These are phyloP conservation scores for Penicillium nucicola DNA, from an alignment of 495 filamentous ascomycete species.

Conservation along the genomic window DNA sequence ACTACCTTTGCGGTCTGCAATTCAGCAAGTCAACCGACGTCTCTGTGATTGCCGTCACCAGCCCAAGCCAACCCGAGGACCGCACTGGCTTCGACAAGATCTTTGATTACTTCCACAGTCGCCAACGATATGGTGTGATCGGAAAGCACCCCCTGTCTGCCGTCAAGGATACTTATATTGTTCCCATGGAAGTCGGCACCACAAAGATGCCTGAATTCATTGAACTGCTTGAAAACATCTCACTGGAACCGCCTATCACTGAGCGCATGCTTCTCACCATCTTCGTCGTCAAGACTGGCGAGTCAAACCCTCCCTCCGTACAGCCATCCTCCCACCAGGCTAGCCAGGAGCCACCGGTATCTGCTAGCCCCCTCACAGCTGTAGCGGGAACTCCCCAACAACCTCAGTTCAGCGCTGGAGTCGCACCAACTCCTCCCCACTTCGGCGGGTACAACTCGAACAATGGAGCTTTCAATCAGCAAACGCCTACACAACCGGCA, in stretches of 20 bases:
- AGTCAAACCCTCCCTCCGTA: slow-evolving; percentile 42
- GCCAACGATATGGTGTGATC: slow-evolving; percentile 78
- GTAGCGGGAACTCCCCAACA: slow-evolving; percentile 38
- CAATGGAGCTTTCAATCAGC: slow-evolving; percentile 36
- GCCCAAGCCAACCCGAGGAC: slow-evolving; percentile 48
- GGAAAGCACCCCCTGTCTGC: slow-evolving; percentile 64
- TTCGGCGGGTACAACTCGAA: slow-evolving; percentile 14
- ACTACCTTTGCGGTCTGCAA: slow-evolving; percentile 80
- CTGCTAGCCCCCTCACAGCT: slow-evolving; percentile 45
- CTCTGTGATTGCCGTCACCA: slow-evolving; percentile 62
- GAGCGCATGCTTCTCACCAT: slow-evolving; percentile 73
- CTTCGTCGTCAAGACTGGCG: slow-evolving; percentile 63
- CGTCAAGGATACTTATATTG: slow-evolving; percentile 74
- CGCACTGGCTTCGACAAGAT: slow-evolving; percentile 60
- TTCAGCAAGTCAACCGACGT: slow-evolving; percentile 73
- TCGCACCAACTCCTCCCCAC: slow-evolving; percentile 22
- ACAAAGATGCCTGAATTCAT: slow-evolving; percentile 67
- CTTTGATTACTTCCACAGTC: slow-evolving; percentile 73
- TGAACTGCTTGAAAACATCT: slow-evolving; percentile 69
- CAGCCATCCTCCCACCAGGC: slow-evolving; percentile 43
- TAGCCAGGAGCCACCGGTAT: slow-evolving; percentile 34
- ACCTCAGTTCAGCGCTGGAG: slow-evolving; percentile 28
- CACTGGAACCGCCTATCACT: slow-evolving; percentile 59
- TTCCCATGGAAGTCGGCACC: slow-evolving; percentile 63
- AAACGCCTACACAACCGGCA: slow-evolving; percentile 16